Evolutionary conservation across 2,329 filamentous ascomycete species (phyloP), one percentile per base, ranked within the genome.

Genomic region (Fusarium sp.): DNA sequence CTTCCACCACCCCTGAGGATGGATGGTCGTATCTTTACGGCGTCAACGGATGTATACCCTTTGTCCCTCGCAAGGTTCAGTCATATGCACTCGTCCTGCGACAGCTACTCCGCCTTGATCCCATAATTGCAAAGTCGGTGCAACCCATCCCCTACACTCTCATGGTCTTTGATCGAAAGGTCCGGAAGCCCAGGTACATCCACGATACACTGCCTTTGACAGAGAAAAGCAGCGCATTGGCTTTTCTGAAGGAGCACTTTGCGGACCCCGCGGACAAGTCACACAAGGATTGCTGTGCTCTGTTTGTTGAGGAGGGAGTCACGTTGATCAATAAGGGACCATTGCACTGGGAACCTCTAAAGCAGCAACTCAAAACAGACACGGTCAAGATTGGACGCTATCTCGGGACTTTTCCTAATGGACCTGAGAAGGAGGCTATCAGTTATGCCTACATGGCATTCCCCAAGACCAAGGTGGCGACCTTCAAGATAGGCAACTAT

Each of bases 21-120:
- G 48, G 41, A 20, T 74, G 66, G 67, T 18, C 65, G 10, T 57
- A 66, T 33, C 24, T 79, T 2, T 74, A 74, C 18, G 74, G 78
- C 2, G 68, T 58, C 43, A 72, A 77, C 4, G 89, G 78, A 12
- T 56, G 52, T 6, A 56, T 79, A 4, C 69, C 71, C 7, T 72
- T 78, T 8, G 43, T 70, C 16, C 66, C 71, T 6, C 28, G 43
- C 23, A 62, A 77, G 24, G 70, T 60, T 39, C 47, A 37, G 5
- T 69, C 74, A 1, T 75, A 71, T 31, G 35, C 68, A 4, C 23
- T 12, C 2, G 77, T 76, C 7, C 50, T 74, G 8, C 60, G 71
- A 13, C 68, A 69, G 15, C 55, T 79, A 8, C 63, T 79, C 5
- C 70, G 29, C n/a, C 11, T 11, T 28, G 39, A 16, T 12, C 8